Conservation (phyloP, 352 stramenopile genomes). For the Globisporangium recalcitrans region DNA sequence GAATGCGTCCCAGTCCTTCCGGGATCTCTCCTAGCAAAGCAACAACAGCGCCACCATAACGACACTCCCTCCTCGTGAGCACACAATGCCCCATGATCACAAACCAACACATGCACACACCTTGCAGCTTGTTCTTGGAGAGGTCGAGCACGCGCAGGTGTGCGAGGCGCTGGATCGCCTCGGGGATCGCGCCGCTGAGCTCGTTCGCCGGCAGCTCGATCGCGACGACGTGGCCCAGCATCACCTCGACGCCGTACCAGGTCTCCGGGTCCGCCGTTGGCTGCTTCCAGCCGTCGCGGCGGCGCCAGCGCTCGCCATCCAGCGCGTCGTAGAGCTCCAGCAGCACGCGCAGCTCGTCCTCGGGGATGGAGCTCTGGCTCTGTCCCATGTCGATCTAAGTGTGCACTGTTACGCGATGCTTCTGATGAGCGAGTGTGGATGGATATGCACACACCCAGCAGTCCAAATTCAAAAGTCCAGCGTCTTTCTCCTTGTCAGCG, state of each 20-base stretch:
- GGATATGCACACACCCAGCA: not conserved
- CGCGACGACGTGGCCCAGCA: conserved; percentile 65
- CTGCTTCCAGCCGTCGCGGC: conserved; percentile 74
- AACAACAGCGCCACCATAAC: not conserved
- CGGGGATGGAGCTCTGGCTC: conserved; percentile 73
- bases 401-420: no score
- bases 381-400: conserved; percentile 46
- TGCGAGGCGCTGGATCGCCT: conserved; percentile 46
- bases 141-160: conserved; percentile 71
- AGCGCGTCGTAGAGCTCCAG: conserved; percentile 71
- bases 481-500: not conserved
- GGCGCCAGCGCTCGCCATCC: conserved; percentile 61
- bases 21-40: conserved; percentile 45
- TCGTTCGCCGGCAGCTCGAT: conserved; percentile 71
- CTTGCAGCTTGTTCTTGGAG: conserved; percentile 74
- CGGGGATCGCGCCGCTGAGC: conserved; percentile 34
- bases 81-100: not conserved
- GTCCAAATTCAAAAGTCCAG: not conserved
- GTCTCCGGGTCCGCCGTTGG: conserved; percentile 63
- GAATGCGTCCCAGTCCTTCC: conserved; percentile 42
- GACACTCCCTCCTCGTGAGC: not conserved
- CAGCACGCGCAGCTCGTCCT: conserved; percentile 57
- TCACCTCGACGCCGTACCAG: conserved; percentile 76
- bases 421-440: not conserved
- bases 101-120: conserved; percentile 15